A percentile compares a stretch with the other conserved stretches of the same genome.
Conservation (phyloP, 2,329 filamentous ascomycete species). For the Alternaria sp. region DNA sequence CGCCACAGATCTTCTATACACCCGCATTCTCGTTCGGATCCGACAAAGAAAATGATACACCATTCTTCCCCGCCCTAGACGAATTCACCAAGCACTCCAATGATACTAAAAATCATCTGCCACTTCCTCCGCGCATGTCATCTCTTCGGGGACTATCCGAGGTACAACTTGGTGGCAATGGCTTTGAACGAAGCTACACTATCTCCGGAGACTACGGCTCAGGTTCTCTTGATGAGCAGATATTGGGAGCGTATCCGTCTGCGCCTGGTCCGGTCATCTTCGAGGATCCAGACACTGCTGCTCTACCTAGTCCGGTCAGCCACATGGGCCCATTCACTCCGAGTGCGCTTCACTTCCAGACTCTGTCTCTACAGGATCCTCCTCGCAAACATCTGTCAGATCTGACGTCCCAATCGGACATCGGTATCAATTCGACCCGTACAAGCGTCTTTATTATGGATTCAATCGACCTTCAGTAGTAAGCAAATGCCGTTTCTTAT, state of each 20-base stretch:
- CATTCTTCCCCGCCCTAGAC: neutral
- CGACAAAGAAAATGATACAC: slow-evolving; percentile 17
- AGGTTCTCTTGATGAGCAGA: neutral
- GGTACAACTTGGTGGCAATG: neutral
- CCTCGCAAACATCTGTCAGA: slow-evolving; percentile 3
- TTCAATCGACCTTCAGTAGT: slow-evolving; percentile 17
- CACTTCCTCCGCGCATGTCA: neutral
- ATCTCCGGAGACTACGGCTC: neutral
- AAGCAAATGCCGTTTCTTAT: neutral
- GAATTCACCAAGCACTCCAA: neutral
- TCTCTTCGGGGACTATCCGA: neutral
- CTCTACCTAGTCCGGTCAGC: neutral
- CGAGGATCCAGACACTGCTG: slow-evolving; percentile 5
- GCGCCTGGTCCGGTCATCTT: slow-evolving; percentile 10
- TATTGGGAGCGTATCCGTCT: neutral
- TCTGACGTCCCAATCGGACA: neutral
- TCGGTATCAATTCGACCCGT: slow-evolving; percentile 8
- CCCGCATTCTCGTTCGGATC: neutral
- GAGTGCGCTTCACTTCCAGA: slow-evolving; percentile 24
- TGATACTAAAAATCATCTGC: neutral
- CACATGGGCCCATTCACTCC: slow-evolving; percentile 14
- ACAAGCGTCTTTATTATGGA: slow-evolving; percentile 17
- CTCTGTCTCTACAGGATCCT: slow-evolving; percentile 23
- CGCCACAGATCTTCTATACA: neutral
- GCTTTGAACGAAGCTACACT: neutral